A percentile compares a stretch with the other conserved stretches of the same genome.
phyloP scores from a whole-genome alignment of 805 yeast genomes.

The Schwanniomyces yamadae region DNA sequence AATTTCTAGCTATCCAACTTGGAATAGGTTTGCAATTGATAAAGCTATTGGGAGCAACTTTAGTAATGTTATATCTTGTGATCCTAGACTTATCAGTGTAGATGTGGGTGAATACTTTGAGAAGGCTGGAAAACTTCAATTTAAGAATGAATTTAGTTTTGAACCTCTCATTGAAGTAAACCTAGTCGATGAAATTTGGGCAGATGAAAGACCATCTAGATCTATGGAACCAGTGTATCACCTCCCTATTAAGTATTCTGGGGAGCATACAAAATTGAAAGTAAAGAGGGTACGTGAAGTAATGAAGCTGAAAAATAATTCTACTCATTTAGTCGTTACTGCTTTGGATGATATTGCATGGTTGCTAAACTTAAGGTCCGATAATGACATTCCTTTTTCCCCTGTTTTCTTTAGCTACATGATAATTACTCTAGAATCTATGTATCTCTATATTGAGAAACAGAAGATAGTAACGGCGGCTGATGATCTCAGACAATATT shows the following conservation, averaged over 20 bases:
- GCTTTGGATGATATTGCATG: slow-evolving; percentile 89
- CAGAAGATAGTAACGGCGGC: slow-evolving; percentile 37
- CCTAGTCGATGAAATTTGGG: slow-evolving; percentile 42
- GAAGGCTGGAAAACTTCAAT: slow-evolving; percentile 17
- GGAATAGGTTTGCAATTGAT: slow-evolving; percentile 73
- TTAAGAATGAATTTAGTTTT: slow-evolving; percentile 25
- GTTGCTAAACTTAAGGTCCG: slow-evolving; percentile 81
- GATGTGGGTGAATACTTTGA: slow-evolving; percentile 43
- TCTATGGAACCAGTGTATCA: slow-evolving; percentile 33
- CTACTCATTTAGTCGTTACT: slow-evolving; percentile 50
- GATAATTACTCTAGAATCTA: slow-evolving; percentile 30
- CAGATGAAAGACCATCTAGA: slow-evolving; percentile 31
- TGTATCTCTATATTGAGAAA: slow-evolving; percentile 55
- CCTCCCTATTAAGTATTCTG: slow-evolving; percentile 29
- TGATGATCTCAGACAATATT: slow-evolving; percentile 21
- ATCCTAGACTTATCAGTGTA: slow-evolving; percentile 69
- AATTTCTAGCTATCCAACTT: slow-evolving; percentile 61
- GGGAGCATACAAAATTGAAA: slow-evolving; percentile 32
- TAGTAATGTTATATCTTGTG: slow-evolving; percentile 68
- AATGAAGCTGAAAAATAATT: slow-evolving; percentile 25
- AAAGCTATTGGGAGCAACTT: slow-evolving; percentile 52
- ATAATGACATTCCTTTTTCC: slow-evolving; percentile 71
- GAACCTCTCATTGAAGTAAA: slow-evolving; percentile 29
- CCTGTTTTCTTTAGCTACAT: slow-evolving; percentile 83
- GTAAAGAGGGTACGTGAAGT: slow-evolving; percentile 26